Conservation (phyloP, 768 basidiomycete genomes). For the Termitomyces sp. region DNA sequence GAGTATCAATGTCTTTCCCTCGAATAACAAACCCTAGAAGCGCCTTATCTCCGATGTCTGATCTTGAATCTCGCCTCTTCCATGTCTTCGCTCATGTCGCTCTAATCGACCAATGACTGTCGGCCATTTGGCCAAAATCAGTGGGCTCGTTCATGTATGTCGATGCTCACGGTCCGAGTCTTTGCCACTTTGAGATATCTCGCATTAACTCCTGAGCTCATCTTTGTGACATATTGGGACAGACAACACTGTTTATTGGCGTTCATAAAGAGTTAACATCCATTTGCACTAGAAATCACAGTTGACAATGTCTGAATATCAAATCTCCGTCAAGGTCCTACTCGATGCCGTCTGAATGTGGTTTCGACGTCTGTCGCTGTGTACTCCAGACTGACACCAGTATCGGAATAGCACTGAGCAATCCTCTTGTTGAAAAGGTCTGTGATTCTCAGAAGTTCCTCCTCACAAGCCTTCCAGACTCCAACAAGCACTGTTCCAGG, state of each 20-base stretch:
- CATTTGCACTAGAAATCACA: background rate
- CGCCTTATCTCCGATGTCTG: background rate
- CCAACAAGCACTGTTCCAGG: slow-evolving; percentile 67
- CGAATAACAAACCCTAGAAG: background rate
- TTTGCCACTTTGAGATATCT: background rate
- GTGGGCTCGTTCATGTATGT: too few relatives aligned
- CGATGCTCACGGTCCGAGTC: too few relatives aligned
- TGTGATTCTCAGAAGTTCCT: slow-evolving; percentile 71
- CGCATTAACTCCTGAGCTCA: background rate
- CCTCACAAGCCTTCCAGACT: slow-evolving; percentile 91
- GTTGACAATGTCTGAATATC: background rate
- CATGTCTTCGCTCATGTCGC: background rate
- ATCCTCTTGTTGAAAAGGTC: slow-evolving; percentile 66
- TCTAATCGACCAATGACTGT: background rate
- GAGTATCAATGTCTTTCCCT: too few relatives aligned
- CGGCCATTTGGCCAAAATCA: too few relatives aligned
- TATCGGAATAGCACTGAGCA: slow-evolving; percentile 73
- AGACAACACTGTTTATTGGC: background rate
- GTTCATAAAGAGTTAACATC: background rate
- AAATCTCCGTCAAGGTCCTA: slow-evolving; percentile 7
- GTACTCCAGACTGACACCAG: slow-evolving; percentile 70
- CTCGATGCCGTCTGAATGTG: slow-evolving; percentile 67
- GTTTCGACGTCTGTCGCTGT: slow-evolving; percentile 67
- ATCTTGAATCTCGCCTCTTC: background rate
- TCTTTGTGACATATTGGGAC: background rate